Percentiles rank a stretch among this genome's conserved stretches.
phyloP scores from a whole-genome alignment of 1,284 basidiomycete genomes.

The Sporisorium exsertum region DNA sequence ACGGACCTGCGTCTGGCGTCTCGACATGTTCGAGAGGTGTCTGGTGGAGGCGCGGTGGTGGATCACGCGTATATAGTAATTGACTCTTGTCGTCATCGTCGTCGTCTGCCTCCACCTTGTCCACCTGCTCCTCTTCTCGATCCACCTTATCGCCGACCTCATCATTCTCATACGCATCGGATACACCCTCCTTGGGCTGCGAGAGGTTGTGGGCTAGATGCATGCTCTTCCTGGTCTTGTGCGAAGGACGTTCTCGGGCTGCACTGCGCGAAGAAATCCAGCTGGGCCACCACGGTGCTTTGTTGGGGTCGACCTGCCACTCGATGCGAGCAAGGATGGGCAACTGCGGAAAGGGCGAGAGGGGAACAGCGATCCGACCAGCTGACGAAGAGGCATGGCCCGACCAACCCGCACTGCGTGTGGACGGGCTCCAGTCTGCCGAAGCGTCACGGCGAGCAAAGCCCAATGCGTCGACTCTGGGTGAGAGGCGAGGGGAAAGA shows the following conservation, averaged over 20 bases:
- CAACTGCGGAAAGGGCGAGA: conserved; percentile 30
- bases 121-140: not conserved
- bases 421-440: conserved; percentile 34
- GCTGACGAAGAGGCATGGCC: conserved; percentile 19
- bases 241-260: not conserved
- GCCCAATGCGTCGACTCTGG: conserved; percentile 17
- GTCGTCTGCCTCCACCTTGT: not conserved
- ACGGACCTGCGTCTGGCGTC: not conserved
- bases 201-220: conserved; percentile 16
- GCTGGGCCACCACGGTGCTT: conserved; percentile 62
- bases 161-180: not conserved
- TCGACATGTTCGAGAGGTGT: not conserved
- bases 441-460: conserved; percentile 22
- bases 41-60: not conserved
- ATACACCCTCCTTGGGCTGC: conserved; percentile 4
- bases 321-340: conserved; percentile 66
- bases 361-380: not conserved
- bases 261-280: conserved; percentile 30
- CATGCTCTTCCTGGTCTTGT: conserved; percentile 22
- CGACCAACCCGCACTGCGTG: conserved; percentile 31
- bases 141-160: not conserved
- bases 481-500: conserved; percentile 27
- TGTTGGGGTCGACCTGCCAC: conserved; percentile 61
- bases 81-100: conserved; percentile 7
- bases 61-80: not conserved